Conservation (phyloP, 2,329 filamentous ascomycete species). For the Colletotrichum sp. region DNA sequence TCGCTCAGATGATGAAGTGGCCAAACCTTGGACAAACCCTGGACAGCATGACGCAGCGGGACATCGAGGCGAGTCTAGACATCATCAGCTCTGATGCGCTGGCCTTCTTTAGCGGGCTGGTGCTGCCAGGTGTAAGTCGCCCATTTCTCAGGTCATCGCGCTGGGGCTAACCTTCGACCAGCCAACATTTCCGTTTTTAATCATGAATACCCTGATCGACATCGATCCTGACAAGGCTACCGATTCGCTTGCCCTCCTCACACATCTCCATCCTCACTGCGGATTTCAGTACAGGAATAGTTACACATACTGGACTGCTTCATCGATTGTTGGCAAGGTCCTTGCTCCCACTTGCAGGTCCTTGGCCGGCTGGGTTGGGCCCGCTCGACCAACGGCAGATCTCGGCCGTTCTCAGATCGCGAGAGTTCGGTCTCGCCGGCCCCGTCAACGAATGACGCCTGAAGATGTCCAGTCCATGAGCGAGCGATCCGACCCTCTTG, state of each 20-base stretch:
- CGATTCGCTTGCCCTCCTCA: slow-evolving; percentile 68
- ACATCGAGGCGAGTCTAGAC: slow-evolving; percentile 62
- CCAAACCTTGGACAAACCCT: slow-evolving; percentile 72
- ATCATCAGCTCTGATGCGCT: slow-evolving; percentile 71
- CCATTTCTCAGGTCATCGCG: neutral
- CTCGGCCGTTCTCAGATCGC: slow-evolving; percentile 73
- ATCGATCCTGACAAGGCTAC: slow-evolving; percentile 72
- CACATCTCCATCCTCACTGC: slow-evolving; percentile 69
- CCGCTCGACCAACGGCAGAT: slow-evolving; percentile 70
- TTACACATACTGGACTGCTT: slow-evolving; percentile 78
- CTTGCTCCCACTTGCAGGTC: slow-evolving; percentile 73
- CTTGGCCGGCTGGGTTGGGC: slow-evolving; percentile 76
- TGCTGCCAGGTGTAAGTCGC: slow-evolving; percentile 68
- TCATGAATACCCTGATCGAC: slow-evolving; percentile 80
- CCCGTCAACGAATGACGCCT: slow-evolving; percentile 59
- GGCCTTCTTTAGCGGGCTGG: slow-evolving; percentile 77
- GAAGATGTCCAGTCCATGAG: slow-evolving; percentile 70
- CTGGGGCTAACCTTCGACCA: slow-evolving; percentile 25
- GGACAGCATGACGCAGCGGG: slow-evolving; percentile 63
- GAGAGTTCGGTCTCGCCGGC: slow-evolving; percentile 64
- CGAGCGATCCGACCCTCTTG: slow-evolving; percentile 71
- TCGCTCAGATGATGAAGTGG: slow-evolving; percentile 78
- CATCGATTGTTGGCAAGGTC: slow-evolving; percentile 77
- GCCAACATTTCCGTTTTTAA: slow-evolving; percentile 71
- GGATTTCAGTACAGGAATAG: slow-evolving; percentile 78